Conservation (phyloP, 192 early-diverging fungal species). For the Backusella tuberculispora region DNA sequence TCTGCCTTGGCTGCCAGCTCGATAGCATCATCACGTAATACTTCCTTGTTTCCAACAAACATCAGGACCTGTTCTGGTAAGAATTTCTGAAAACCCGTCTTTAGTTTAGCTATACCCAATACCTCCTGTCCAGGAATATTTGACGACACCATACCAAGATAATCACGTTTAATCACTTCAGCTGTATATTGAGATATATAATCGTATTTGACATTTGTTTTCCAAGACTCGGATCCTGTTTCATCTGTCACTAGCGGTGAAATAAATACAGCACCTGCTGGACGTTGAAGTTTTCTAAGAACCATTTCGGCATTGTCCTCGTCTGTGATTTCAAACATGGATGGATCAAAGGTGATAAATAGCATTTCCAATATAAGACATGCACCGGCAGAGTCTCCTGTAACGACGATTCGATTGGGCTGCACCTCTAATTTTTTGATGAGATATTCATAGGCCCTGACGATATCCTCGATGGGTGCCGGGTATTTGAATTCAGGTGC, state of each 20-base stretch:
- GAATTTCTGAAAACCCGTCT: slow-evolving; percentile 34
- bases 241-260: slow-evolving; percentile 44
- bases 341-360: slow-evolving; percentile 39
- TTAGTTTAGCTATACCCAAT: slow-evolving; percentile 30
- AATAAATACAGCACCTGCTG: slow-evolving; percentile 39
- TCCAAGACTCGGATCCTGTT: slow-evolving; percentile 35
- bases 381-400: slow-evolving; percentile 35
- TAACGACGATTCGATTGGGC: slow-evolving; percentile 31
- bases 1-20: slow-evolving; percentile 34
- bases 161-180: slow-evolving; percentile 40
- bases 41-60: slow-evolving; percentile 39
- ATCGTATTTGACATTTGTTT: slow-evolving; percentile 37
- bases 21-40: slow-evolving; percentile 38
- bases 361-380: slow-evolving; percentile 37
- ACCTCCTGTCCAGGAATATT: background rate
- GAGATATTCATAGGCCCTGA: slow-evolving; percentile 38
- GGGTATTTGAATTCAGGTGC: slow-evolving; percentile 43
- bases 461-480: slow-evolving; percentile 35
- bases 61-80: slow-evolving; percentile 28
- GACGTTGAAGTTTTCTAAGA: slow-evolving; percentile 28
- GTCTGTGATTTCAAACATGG: slow-evolving; percentile 36
- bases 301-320: slow-evolving; percentile 20
- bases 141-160: slow-evolving; percentile 3
- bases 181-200: slow-evolving; percentile 39
- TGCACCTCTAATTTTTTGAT: slow-evolving; percentile 17